phyloP scores from a whole-genome alignment of 306 rosid genomes.

The Canavalia gladiata region DNA sequence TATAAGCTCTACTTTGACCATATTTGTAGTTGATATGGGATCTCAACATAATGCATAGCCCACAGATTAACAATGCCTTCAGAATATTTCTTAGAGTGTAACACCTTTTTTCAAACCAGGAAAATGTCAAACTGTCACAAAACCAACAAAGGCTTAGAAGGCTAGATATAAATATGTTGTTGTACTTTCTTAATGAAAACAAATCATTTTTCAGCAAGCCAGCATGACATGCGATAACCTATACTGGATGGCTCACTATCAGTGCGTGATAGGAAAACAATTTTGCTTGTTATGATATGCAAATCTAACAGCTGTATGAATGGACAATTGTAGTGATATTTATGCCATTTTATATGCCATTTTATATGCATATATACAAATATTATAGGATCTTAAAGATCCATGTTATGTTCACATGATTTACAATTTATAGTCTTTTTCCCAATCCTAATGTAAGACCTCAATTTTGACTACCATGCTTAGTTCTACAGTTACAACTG shows the following conservation, averaged over 20 bases:
- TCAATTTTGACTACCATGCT: background rate
- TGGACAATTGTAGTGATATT: background rate
- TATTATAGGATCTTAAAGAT: too few relatives aligned
- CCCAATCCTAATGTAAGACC: too few relatives aligned
- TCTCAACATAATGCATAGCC: background rate
- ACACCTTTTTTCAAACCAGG: background rate
- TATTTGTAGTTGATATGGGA: too few relatives aligned
- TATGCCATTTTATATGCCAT: too few relatives aligned
- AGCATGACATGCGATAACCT: conserved; percentile 18
- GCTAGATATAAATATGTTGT: background rate
- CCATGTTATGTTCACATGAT: too few relatives aligned
- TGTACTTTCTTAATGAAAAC: conserved; percentile 9
- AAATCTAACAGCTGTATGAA: conserved; percentile 36
- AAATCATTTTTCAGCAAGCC: conserved; percentile 29
- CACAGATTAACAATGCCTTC: background rate
- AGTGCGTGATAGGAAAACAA: conserved; percentile 30
- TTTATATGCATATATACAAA: too few relatives aligned
- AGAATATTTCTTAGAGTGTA: background rate
- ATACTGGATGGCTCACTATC: conserved; percentile 25
- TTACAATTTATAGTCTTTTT: too few relatives aligned
- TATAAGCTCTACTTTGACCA: too few relatives aligned
- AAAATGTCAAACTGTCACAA: conserved; percentile 24
- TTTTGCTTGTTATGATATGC: background rate
- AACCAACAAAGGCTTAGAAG: conserved; percentile 13
- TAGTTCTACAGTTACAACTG: conserved; percentile 34